These are phyloP conservation scores for Herpetospermum pedunculosum DNA, from an alignment of 306 rosid genomes.

Conservation along the genomic window DNA sequence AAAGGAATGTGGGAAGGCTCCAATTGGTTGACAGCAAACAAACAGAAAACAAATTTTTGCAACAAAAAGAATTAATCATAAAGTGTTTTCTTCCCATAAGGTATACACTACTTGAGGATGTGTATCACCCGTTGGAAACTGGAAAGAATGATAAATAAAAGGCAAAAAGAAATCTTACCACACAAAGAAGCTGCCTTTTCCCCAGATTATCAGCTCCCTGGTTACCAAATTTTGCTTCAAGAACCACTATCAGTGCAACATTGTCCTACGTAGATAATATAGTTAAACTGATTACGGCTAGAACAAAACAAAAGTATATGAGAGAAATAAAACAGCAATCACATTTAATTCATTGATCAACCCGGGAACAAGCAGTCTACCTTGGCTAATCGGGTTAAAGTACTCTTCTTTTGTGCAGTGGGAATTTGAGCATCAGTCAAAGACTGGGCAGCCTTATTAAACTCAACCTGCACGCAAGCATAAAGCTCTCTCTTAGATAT, in stretches of 20 bases:
- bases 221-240: constrained; percentile 80
- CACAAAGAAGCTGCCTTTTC: constrained; percentile 94
- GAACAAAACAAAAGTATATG: background rate
- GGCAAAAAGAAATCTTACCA: constrained; percentile 33
- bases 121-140: background rate
- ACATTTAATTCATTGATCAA: background rate
- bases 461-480: constrained; percentile 71
- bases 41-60: background rate
- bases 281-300: background rate
- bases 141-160: background rate
- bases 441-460: constrained; percentile 95
- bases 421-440: constrained; percentile 90
- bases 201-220: constrained; percentile 78
- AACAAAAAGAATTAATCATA: background rate
- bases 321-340: background rate
- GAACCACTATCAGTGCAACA: constrained; percentile 89
- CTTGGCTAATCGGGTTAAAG: constrained; percentile 81
- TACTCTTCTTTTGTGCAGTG: constrained; percentile 74
- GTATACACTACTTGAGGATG: background rate
- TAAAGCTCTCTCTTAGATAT: constrained; percentile 6
- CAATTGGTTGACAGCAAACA: background rate
- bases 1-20: background rate
- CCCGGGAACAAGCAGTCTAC: constrained; percentile 20
- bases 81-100: background rate
- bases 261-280: constrained; percentile 51